Percentiles rank a stretch among this genome's conserved stretches.
Evolutionary conservation across 108 stramenopile genomes (phyloP).

Genomic region (Fragilariopsis cylindrus): DNA sequence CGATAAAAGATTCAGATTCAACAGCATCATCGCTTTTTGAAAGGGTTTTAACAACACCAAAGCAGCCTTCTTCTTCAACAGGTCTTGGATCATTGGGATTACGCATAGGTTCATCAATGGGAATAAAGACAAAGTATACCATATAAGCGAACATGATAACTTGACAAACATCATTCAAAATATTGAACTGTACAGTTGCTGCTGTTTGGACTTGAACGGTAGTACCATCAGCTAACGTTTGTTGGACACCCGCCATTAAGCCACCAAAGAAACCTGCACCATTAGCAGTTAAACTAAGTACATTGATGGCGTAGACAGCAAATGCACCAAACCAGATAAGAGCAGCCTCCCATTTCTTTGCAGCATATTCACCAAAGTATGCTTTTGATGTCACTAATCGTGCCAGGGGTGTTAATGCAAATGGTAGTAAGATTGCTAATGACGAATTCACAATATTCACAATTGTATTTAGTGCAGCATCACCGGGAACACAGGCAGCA

Average conservation of each 20-base stretch:
- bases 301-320: constrained; percentile 32
- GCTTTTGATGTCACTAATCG: constrained; percentile 36
- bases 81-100: too few species aligned
- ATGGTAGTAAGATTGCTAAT: constrained; percentile 63
- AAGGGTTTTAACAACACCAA: too few species aligned
- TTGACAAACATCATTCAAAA: too few species aligned
- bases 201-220: too few species aligned
- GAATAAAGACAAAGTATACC: too few species aligned
- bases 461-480: constrained; percentile 49
- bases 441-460: constrained; percentile 68
- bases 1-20: too few species aligned
- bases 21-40: too few species aligned
- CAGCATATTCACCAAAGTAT: constrained; percentile 54
- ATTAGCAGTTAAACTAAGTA: constrained; percentile 23
- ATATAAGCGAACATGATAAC: too few species aligned
- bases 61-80: too few species aligned
- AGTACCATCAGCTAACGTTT: background rate
- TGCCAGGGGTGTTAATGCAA: constrained; percentile 66
- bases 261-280: constrained; percentile 39
- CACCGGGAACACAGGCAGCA: constrained; percentile 53
- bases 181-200: too few species aligned
- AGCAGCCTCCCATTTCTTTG: constrained; percentile 18
- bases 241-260: background rate
- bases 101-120: too few species aligned
- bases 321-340: constrained; percentile 26